A percentile compares a stretch with the other conserved stretches of the same genome.
These are phyloP conservation scores for Yarrowia sp. DNA, from an alignment of 805 yeast genomes.

Conservation along the genomic window DNA sequence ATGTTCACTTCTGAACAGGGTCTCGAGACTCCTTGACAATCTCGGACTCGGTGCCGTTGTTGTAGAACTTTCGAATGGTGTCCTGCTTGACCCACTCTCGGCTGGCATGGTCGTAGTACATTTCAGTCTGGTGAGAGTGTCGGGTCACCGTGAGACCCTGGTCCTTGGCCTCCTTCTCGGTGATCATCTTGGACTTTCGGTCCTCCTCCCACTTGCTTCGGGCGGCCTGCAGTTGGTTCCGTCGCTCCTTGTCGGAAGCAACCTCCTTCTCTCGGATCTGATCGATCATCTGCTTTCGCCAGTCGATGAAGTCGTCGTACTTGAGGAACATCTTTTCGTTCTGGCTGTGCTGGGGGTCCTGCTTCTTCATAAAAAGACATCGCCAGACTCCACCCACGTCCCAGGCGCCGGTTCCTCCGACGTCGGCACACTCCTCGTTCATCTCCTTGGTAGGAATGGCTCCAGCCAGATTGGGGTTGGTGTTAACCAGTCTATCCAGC, in stretches of 20 bases:
- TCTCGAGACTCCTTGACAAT: slow-evolving; percentile 30
- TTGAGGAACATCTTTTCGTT: slow-evolving; percentile 37
- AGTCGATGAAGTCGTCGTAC: slow-evolving; percentile 38
- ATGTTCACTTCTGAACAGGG: not conserved
- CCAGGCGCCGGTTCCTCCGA: slow-evolving; percentile 80
- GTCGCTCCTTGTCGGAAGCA: slow-evolving; percentile 29
- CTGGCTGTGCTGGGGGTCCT: slow-evolving; percentile 5
- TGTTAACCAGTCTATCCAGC: slow-evolving; percentile 20
- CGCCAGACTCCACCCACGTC: slow-evolving; percentile 87
- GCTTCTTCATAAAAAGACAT: slow-evolving; percentile 62
- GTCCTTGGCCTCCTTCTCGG: slow-evolving; percentile 46
- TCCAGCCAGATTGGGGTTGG: slow-evolving; percentile 37
- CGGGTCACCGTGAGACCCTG: slow-evolving; percentile 48
- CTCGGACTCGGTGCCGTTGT: slow-evolving; percentile 46
- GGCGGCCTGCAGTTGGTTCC: slow-evolving; percentile 19
- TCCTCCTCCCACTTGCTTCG: slow-evolving; percentile 17
- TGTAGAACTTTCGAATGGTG: slow-evolving; percentile 48
- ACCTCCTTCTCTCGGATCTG: slow-evolving; percentile 36
- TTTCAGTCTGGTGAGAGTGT: slow-evolving; percentile 44
- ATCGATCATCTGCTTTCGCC: slow-evolving; percentile 40
- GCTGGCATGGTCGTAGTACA: slow-evolving; percentile 47
- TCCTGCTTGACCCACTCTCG: slow-evolving; percentile 45
- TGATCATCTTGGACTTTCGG: slow-evolving; percentile 31
- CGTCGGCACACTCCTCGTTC: slow-evolving; percentile 62
- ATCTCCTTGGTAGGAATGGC: slow-evolving; percentile 34